Base-by-base conservation (phyloP, 805 yeast genomes). In the Lachancea fermentati region DNA sequence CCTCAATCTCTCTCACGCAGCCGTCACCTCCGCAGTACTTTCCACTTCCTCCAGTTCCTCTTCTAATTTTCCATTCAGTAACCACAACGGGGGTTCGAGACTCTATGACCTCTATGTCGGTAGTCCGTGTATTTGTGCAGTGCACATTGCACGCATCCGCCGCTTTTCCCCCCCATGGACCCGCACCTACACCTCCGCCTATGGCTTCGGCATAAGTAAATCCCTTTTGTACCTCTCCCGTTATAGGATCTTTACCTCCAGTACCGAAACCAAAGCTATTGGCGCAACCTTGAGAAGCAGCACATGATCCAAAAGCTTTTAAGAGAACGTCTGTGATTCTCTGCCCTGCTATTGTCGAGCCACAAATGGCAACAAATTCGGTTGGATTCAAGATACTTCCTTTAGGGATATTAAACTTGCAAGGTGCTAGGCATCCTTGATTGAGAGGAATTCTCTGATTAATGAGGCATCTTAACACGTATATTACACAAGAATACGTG, bases 201-300 rank as follows among this genome's bases (percentile, higher is more conserved):
- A 89, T 87, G 0, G 97, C 89, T 58, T 88, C 96, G 59, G 88
- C 88, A 60, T 88, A 88, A 0, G 96, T 96, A 60, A 86, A 87
- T 0, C 89, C 87, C 6, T 70, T 63, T 61, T 71, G 67, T 6
- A 38, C 37, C 5, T 46, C 50, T 45, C 76, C 54, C 56, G 79
- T 67, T 63, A 70, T 57, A 8, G 63, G 65, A 41, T 61, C 66
- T 43, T 74, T 73, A 34, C 87, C 91, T 46, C 81, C 85, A 19
- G 75, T 76, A 17, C 97, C 97, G 67, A 89, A 91, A 0, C 96
- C 89, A 51, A 91, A 77, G 63, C 91, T 93, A 63, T 93, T 91
- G 61, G 96, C 86, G 44, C 93, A 88, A 32, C 97, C 96, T 64
- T 91, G 97, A 1, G 97, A 88, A 49, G 88, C 96, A 2, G 97